Evolutionary conservation across 1,139 yeast species (phyloP), one percentile per base, ranked within the genome.

Genomic region (Yamadazyma mexicana): DNA sequence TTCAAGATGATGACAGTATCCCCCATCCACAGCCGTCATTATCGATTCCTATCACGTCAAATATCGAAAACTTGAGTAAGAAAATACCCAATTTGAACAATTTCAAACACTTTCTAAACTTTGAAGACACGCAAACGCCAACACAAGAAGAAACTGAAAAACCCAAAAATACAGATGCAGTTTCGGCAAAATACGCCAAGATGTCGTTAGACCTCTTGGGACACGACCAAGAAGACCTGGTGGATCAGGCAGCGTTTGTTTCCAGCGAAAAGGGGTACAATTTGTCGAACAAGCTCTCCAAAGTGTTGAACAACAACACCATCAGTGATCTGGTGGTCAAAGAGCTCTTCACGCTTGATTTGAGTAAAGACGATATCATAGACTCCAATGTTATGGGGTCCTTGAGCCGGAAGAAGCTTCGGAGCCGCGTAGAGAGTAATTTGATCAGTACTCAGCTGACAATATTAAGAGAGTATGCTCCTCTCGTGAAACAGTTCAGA

Each of bases 341-440:
- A 51, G 75, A 77, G 39, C 62, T 84, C 1, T 64, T 83, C 40
- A 52, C 59, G 17, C 40, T 64, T 5, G 65, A 66, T 34, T 54
- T 56, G 37, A 56, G 62, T 16, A 58, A 42, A 54, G 60, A 28
- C 43, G 53, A 66, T 27, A 56, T 81, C 33, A 71, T 78, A 9
- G 73, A 75, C 32, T 71, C 85, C 0, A 83, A 79, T 8, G 59
- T 78, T 22, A 51, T 69, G n/a, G 87, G 88, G 0, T 70, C 80
- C 2, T 65, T 79, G 28, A 62, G 79, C 3, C 62, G 73, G 80
- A 59, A 85, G 49, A 74, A 79, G 35, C 64, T 88, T 41, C 70
- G 88, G 39, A 80, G 88, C 33, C 79, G 77, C 38, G 69, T 88
- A 12, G 96, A 88, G 52, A 70, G 71, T n/a, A 89, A 86, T 42